Conservation (phyloP, 1,139 yeast genomes). For the Saccharomyces hybrid region DNA sequence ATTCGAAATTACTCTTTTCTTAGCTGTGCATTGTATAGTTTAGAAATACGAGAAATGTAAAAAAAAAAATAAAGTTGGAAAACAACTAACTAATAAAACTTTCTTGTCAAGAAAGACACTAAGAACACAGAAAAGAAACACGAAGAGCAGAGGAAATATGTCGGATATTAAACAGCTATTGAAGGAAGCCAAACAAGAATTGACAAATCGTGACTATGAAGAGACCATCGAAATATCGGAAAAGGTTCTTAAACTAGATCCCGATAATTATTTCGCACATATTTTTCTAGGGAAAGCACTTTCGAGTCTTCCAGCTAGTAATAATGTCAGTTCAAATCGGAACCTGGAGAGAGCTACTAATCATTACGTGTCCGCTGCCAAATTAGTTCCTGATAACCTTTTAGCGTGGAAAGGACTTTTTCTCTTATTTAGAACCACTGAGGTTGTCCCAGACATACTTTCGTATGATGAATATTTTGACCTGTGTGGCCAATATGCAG, state of each 20-base stretch:
- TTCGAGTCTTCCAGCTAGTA: slow-evolving; percentile 11
- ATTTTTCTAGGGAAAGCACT: slow-evolving; percentile 41
- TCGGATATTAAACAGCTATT: slow-evolving; percentile 38
- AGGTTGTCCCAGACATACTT: slow-evolving; percentile 25
- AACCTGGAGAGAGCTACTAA: slow-evolving; percentile 36
- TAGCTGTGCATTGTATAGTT: neutral
- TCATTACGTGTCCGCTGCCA: slow-evolving; percentile 50
- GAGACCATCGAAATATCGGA: slow-evolving; percentile 46
- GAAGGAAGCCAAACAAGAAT: slow-evolving; percentile 54
- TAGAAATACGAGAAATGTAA: neutral
- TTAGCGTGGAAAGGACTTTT: slow-evolving; percentile 81
- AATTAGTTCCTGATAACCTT: slow-evolving; percentile 46
- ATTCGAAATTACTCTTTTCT: neutral
- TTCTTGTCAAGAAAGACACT: neutral
- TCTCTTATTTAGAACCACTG: slow-evolving; percentile 30
- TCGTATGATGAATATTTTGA: slow-evolving; percentile 43
- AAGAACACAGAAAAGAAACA: neutral
- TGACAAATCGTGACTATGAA: slow-evolving; percentile 51
- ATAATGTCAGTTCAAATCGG: neutral
- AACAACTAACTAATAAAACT: neutral
- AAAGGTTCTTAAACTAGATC: slow-evolving; percentile 48
- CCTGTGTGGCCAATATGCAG: slow-evolving; percentile 37
- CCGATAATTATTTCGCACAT: slow-evolving; percentile 54
- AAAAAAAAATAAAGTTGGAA: neutral
- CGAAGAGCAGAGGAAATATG: slow-evolving; percentile 11